Percentiles rank a stretch among this genome's conserved stretches.
phyloP scores from a whole-genome alignment of 2,329 filamentous ascomycete genomes.

The Apiospora phragmitis region DNA sequence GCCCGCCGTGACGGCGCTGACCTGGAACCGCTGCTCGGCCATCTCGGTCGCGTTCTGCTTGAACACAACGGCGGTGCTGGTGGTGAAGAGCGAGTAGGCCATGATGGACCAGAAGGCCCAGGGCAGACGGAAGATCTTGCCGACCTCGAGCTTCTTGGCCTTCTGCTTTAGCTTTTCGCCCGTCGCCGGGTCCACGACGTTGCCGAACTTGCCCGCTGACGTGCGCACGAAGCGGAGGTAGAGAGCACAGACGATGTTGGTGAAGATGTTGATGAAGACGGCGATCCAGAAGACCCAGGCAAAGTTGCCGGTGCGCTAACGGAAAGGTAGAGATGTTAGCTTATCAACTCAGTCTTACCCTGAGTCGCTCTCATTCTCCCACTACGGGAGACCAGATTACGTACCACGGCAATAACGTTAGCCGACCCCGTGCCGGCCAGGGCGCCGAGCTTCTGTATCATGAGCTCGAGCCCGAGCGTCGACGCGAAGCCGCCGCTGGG shows the following conservation, averaged over 20 bases:
- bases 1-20: conserved; percentile 54
- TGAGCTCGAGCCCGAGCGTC: conserved; percentile 60
- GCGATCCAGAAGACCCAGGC: conserved; percentile 63
- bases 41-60: conserved; percentile 60
- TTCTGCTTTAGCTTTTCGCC: conserved; percentile 59
- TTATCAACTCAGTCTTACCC: background rate
- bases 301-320: conserved; percentile 57
- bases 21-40: conserved; percentile 58
- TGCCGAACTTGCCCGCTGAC: conserved; percentile 47
- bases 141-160: conserved; percentile 56
- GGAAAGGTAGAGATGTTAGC: conserved; percentile 14
- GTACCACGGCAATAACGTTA: conserved; percentile 54
- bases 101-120: conserved; percentile 61
- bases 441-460: conserved; percentile 59
- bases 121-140: conserved; percentile 56
- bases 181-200: conserved; percentile 54
- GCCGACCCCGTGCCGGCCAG: conserved; percentile 62
- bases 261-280: conserved; percentile 65
- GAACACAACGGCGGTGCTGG: conserved; percentile 55
- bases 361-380: background rate
- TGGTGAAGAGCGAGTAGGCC: conserved; percentile 58
- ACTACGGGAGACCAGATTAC: background rate
- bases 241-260: conserved; percentile 51
- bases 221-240: conserved; percentile 59
- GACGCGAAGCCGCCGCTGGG: conserved; percentile 63